These are phyloP conservation scores for Chrysoporthe puriensis DNA, from an alignment of 2,329 filamentous ascomycete species.

Conservation along the genomic window DNA sequence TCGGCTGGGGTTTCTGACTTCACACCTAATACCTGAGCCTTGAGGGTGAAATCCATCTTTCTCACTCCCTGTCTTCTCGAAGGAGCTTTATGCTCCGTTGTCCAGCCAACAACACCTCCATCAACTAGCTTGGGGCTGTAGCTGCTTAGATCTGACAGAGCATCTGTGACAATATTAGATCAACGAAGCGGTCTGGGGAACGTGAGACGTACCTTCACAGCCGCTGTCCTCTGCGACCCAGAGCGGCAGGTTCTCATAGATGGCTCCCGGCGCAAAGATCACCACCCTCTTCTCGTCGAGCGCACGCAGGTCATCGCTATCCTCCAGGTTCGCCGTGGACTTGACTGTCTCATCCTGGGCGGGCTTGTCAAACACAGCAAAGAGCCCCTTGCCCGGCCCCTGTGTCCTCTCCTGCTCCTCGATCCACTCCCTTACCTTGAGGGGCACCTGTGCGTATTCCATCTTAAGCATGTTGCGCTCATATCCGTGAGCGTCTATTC, in stretches of 20 bases:
- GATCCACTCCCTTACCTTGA: conserved; percentile 52
- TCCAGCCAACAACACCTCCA: conserved; percentile 37
- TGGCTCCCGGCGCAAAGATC: conserved; percentile 57
- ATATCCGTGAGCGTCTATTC: conserved; percentile 55
- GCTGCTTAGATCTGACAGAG: conserved; percentile 35
- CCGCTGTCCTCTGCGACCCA: conserved; percentile 50
- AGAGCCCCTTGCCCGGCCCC: conserved; percentile 43
- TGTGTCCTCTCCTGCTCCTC: conserved; percentile 44
- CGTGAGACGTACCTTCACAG: conserved; percentile 43
- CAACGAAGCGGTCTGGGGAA: background rate
- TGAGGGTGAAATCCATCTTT: conserved; percentile 42
- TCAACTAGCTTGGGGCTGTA: conserved; percentile 35
- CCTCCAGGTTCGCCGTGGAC: conserved; percentile 33
- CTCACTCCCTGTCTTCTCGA: conserved; percentile 32
- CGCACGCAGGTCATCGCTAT: conserved; percentile 30
- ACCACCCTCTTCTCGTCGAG: conserved; percentile 43
- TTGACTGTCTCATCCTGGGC: conserved; percentile 38
- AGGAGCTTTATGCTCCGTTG: conserved; percentile 37
- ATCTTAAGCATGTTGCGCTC: conserved; percentile 53
- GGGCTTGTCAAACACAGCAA: conserved; percentile 46
- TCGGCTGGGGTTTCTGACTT: conserved; percentile 29
- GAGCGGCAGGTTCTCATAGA: conserved; percentile 54
- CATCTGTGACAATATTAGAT: conserved; percentile 28
- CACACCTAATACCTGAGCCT: conserved; percentile 39
- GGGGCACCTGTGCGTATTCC: conserved; percentile 48